phyloP scores from a whole-genome alignment of 2,329 filamentous ascomycete genomes.

The Neoscytalidium dimidiatum region DNA sequence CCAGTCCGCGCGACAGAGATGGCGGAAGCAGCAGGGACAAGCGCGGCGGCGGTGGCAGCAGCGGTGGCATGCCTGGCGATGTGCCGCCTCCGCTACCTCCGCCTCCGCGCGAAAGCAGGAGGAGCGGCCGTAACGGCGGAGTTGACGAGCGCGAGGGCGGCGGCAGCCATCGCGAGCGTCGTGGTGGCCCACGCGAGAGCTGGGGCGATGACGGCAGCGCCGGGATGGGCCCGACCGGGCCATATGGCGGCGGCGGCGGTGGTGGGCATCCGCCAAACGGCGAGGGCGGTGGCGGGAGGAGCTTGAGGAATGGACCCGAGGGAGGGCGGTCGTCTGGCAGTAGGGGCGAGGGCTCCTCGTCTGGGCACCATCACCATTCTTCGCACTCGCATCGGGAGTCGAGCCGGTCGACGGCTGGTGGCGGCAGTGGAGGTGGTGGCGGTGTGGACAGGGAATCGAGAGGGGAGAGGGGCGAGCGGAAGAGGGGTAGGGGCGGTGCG shows the following conservation, averaged over 20 bases:
- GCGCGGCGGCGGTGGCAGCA: background rate
- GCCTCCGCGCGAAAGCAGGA: background rate
- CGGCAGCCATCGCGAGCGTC: background rate
- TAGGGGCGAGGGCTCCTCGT: background rate
- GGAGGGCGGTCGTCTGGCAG: background rate
- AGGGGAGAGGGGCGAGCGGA: background rate
- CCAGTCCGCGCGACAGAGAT: background rate
- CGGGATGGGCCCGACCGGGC: background rate
- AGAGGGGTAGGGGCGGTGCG: slow-evolving; percentile 4
- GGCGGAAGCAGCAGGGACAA: background rate
- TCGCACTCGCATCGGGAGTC: background rate
- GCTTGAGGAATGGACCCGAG: background rate
- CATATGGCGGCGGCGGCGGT: background rate
- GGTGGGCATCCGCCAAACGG: background rate
- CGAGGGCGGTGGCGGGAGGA: background rate
- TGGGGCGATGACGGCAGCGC: background rate
- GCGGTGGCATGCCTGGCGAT: background rate
- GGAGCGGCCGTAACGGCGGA: background rate
- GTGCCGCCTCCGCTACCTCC: background rate
- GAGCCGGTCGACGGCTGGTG: background rate
- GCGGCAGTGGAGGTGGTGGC: background rate
- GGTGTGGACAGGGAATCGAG: background rate
- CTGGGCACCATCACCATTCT: background rate
- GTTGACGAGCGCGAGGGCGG: slow-evolving; percentile 1
- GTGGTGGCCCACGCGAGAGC: background rate